phyloP scores from a whole-genome alignment of 345 rosid genomes.

The Limnanthes douglasii region DNA sequence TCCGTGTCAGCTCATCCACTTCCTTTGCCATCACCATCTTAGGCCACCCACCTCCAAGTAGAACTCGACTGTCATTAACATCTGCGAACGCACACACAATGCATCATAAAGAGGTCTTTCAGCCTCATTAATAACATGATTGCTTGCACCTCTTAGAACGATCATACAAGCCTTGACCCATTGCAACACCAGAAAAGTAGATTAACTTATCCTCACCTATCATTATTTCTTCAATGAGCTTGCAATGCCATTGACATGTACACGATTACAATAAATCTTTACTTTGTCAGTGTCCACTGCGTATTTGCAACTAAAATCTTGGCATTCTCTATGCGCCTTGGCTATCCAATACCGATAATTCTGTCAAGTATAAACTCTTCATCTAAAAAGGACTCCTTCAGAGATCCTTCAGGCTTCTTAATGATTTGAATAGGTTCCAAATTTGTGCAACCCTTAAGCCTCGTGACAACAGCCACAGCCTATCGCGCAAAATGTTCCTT shows the following conservation, averaged over 20 bases:
- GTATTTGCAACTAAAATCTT: slow-evolving; percentile 96
- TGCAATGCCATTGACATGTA: slow-evolving; percentile 94
- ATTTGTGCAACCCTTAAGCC: slow-evolving; percentile 96
- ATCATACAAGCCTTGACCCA: slow-evolving; percentile 98
- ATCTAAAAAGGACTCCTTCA: slow-evolving; percentile 90
- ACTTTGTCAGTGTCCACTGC: slow-evolving; percentile 99
- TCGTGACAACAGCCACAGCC: slow-evolving; percentile 90
- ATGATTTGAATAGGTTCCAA: slow-evolving; percentile 90
- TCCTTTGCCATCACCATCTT: slow-evolving; percentile 99
- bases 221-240: slow-evolving; percentile 95
- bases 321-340: slow-evolving; percentile 90
- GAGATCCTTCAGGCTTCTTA: slow-evolving; percentile 95
- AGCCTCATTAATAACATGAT: slow-evolving; percentile 94
- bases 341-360: slow-evolving; percentile 96
- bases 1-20: slow-evolving; percentile 87
- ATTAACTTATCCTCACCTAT: slow-evolving; percentile 98
- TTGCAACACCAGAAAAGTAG: slow-evolving; percentile 87
- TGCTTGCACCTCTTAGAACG: slow-evolving; percentile 92
- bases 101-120: slow-evolving; percentile 98
- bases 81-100: slow-evolving; percentile 86
- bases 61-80: slow-evolving; percentile 78
- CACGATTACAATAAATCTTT: slow-evolving; percentile 95
- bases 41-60: slow-evolving; percentile 99
- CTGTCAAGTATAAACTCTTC: slow-evolving; percentile 99
- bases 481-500: slow-evolving; percentile 78